Conservation (phyloP, 1,284 basidiomycete species). For the Puccinia novopanici region DNA sequence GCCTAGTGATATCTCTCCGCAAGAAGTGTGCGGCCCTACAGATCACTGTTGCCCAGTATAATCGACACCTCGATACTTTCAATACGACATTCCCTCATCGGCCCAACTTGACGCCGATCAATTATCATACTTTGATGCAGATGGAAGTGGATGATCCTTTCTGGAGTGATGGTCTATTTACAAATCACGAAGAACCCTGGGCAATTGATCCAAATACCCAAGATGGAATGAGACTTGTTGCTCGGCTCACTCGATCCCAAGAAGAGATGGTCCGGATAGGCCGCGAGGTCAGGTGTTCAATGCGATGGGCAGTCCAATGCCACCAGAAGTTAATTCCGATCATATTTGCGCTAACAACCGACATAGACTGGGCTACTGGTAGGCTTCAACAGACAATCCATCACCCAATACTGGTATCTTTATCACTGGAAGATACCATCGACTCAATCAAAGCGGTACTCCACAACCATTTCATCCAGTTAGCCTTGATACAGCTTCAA, state of each 20-base stretch:
- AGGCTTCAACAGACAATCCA: too few relatives aligned
- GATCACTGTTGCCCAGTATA: not conserved
- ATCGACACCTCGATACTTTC: not conserved
- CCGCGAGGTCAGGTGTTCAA: conserved; percentile 5
- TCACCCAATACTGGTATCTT: conserved; percentile 2
- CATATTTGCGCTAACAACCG: not conserved
- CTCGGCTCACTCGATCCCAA: not conserved
- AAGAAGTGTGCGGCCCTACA: not conserved
- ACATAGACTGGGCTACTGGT: not conserved
- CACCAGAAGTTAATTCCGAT: not conserved
- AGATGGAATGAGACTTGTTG: conserved; percentile 16
- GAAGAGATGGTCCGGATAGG: conserved; percentile 13
- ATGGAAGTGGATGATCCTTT: conserved; percentile 13
- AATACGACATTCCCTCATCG: not conserved
- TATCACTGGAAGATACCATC: not conserved
- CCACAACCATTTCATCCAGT: conserved; percentile 20
- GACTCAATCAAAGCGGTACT: not conserved
- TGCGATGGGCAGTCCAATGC: not conserved
- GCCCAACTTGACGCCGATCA: not conserved
- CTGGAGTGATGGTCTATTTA: conserved; percentile 24
- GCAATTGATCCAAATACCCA: conserved; percentile 25
- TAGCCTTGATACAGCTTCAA: not conserved
- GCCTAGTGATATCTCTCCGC: not conserved
- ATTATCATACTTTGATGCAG: not conserved
- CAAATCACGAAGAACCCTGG: conserved; percentile 19